phyloP scores from a whole-genome alignment of 495 filamentous ascomycete species.

The Cercophora scortea region DNA sequence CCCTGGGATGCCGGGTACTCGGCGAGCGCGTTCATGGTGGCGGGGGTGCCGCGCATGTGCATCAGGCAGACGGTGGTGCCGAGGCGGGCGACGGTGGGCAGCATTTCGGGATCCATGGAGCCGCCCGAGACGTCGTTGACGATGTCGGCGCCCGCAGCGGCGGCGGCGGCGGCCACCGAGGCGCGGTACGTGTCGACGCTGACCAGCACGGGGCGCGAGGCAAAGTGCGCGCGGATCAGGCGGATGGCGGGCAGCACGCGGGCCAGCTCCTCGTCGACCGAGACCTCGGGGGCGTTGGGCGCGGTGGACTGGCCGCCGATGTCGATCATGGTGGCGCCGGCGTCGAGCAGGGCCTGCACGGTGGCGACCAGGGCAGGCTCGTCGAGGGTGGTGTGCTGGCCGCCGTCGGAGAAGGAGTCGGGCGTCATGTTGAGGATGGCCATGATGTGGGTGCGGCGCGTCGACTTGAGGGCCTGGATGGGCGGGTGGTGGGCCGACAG shows the following conservation, averaged over 20 bases:
- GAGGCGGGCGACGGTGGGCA: constrained; percentile 67
- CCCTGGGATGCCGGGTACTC: constrained; percentile 52
- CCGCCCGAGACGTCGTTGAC: constrained; percentile 94
- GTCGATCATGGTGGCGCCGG: constrained; percentile 79
- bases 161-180: constrained; percentile 69
- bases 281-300: constrained; percentile 59
- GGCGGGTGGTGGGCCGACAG: constrained; percentile 51
- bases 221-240: constrained; percentile 61
- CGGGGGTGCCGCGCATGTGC: constrained; percentile 89
- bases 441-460: constrained; percentile 74
- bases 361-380: constrained; percentile 30
- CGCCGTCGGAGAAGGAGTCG: constrained; percentile 95
- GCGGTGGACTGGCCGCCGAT: constrained; percentile 89
- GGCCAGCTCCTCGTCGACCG: constrained; percentile 62
- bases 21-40: constrained; percentile 67
- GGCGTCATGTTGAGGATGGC: constrained; percentile 92
- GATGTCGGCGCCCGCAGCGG: constrained; percentile 80
- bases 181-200: constrained; percentile 92
- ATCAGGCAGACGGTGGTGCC: constrained; percentile 82
- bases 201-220: constrained; percentile 56
- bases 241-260: constrained; percentile 73
- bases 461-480: constrained; percentile 54
- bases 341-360: constrained; percentile 48
- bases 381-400: constrained; percentile 39
- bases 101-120: constrained; percentile 70